These are phyloP conservation scores for Gaultheria prostrata DNA, from an alignment of 148 eudicot genomes.

Conservation along the genomic window DNA sequence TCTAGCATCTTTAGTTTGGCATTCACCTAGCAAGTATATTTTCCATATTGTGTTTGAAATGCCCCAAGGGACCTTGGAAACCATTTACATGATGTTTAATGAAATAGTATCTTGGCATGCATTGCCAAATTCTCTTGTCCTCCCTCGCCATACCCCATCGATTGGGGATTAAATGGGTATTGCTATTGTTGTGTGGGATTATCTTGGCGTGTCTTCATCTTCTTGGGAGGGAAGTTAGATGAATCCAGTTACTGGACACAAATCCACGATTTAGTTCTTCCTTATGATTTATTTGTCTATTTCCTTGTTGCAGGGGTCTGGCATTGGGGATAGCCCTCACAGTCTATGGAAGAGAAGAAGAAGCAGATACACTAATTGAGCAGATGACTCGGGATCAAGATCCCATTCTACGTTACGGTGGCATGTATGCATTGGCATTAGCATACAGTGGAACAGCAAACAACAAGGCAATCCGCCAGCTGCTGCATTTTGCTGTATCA, in stretches of 20 bases:
- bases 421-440: constrained; percentile 97
- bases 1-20: neutral
- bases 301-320: constrained; percentile 57
- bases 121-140: too few relatives aligned
- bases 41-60: neutral
- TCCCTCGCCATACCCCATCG: neutral
- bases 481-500: constrained; percentile 97
- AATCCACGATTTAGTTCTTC: neutral
- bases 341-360: constrained; percentile 98
- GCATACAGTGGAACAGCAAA: constrained; percentile 96
- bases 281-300: neutral
- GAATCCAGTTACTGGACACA: neutral
- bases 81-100: too few relatives aligned
- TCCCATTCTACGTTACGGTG: constrained; percentile 94
- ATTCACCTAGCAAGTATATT: neutral
- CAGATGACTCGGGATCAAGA: constrained; percentile 99
- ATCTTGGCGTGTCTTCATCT: neutral
- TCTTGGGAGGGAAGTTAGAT: neutral
- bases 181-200: neutral
- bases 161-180: neutral
- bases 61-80: too few relatives aligned
- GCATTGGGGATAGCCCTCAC: constrained; percentile 96
- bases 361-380: constrained; percentile 92
- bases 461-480: constrained; percentile 97
- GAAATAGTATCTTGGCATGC: too few relatives aligned